phyloP scores from a whole-genome alignment of 164 flowering plant genomes.

The Berberis vulgaris region DNA sequence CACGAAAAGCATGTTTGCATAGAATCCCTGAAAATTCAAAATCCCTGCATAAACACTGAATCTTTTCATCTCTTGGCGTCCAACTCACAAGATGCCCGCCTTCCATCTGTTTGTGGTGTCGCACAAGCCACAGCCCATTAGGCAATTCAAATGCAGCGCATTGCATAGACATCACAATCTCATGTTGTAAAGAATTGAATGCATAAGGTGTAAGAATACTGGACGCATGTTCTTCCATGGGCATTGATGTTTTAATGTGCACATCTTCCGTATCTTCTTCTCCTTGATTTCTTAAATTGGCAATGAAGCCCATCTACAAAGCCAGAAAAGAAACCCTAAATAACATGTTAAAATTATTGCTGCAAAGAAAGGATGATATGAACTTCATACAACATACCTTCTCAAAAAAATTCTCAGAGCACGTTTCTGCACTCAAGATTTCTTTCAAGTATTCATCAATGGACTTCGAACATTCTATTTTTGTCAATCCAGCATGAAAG shows the following conservation, averaged over 20 bases:
- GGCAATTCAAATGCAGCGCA: conserved; percentile 52
- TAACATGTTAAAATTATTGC: no score
- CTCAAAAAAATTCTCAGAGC: conserved; percentile 48
- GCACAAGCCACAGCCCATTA: conserved; percentile 46
- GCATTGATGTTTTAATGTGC: conserved; percentile 39
- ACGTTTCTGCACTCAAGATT: conserved; percentile 33
- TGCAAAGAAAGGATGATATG: neutral
- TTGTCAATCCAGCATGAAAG: conserved; percentile 42
- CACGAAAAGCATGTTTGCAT: conserved; percentile 57
- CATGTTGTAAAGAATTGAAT: conserved; percentile 46
- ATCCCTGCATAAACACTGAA: conserved; percentile 60
- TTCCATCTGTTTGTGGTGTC: conserved; percentile 53
- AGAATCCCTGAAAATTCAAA: conserved; percentile 59
- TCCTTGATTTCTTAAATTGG: conserved; percentile 18
- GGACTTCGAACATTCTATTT: conserved; percentile 26
- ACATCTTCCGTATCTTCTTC: conserved; percentile 28
- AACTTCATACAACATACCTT: conserved; percentile 27
- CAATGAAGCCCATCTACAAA: conserved; percentile 33
- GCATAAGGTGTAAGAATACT: conserved; percentile 55
- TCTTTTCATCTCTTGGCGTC: conserved; percentile 52
- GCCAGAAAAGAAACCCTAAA: conserved; percentile 5
- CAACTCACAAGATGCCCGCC: conserved; percentile 42
- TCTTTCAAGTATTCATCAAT: conserved; percentile 41
- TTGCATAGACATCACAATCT: conserved; percentile 47
- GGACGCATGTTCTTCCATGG: conserved; percentile 61